phyloP scores from a whole-genome alignment of 2,329 filamentous ascomycete genomes.

The Anthostomella pinea region DNA sequence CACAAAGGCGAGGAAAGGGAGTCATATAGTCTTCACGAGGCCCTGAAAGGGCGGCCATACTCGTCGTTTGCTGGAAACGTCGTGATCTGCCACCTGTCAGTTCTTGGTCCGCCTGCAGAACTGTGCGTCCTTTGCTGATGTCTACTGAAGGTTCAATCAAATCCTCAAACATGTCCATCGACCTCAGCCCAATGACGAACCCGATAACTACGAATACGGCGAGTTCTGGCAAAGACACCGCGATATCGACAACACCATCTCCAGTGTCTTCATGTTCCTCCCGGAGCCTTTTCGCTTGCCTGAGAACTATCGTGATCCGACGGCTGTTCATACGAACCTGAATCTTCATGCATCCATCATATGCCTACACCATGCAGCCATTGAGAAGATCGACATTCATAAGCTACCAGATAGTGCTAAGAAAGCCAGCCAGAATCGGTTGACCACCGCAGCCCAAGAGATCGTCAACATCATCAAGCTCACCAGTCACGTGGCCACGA shows the following conservation, averaged over 20 bases:
- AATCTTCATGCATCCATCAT: conserved; percentile 86
- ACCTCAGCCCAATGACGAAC: conserved; percentile 64
- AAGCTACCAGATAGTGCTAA: conserved; percentile 62
- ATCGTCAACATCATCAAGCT: conserved; percentile 81
- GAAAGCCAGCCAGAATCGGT: conserved; percentile 68
- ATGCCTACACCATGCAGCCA: conserved; percentile 83
- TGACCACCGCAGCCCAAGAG: conserved; percentile 78
- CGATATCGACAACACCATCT: conserved; percentile 74
- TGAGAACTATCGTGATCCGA: conserved; percentile 62
- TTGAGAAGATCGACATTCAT: conserved; percentile 77
- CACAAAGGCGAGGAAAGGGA: conserved; percentile 61
- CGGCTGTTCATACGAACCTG: conserved; percentile 80
- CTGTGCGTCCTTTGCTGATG: not conserved
- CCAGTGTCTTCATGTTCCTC: conserved; percentile 74
- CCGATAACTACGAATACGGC: conserved; percentile 71
- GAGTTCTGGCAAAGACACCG: conserved; percentile 85
- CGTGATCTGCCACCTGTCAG: conserved; percentile 64
- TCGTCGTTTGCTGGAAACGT: conserved; percentile 71
- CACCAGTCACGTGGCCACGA: conserved; percentile 67
- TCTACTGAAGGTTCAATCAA: conserved; percentile 57
- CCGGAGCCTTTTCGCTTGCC: conserved; percentile 74
- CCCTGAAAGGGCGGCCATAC: conserved; percentile 60
- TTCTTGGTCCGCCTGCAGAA: not conserved
- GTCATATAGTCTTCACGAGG: conserved; percentile 61
- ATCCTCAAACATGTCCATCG: conserved; percentile 81